A percentile compares a stretch with the other conserved stretches of the same genome.
Conservation (phyloP, 345 rosid species). For the Lumnitzera racemosa region DNA sequence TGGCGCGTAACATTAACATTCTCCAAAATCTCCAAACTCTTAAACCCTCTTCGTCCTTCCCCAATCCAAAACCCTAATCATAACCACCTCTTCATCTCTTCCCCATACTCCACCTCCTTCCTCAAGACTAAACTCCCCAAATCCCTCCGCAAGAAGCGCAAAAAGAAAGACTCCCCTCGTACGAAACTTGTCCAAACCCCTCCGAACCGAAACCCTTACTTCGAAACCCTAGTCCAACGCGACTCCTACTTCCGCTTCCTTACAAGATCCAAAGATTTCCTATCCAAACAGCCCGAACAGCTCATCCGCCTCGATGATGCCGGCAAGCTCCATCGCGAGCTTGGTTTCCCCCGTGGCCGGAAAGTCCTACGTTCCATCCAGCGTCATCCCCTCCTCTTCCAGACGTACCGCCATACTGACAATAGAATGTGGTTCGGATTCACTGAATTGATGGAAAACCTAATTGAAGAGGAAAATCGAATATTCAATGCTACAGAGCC, state of each 20-base stretch:
- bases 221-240: constrained; percentile 57
- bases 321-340: constrained; percentile 74
- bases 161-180: constrained; percentile 43
- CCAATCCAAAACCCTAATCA: too few relatives aligned
- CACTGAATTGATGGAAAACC: constrained; percentile 49
- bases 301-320: constrained; percentile 73
- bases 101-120: constrained; percentile 69
- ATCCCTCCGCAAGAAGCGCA: constrained; percentile 30
- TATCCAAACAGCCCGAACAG: constrained; percentile 54
- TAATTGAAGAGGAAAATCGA: constrained; percentile 50
- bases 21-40: too few relatives aligned
- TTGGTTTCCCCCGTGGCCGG: constrained; percentile 91
- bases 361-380: constrained; percentile 47
- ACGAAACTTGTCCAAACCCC: constrained; percentile 53
- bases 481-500: constrained; percentile 42
- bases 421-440: constrained; percentile 65
- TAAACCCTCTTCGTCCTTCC: too few relatives aligned
- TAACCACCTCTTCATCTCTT: not conserved
- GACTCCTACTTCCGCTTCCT: constrained; percentile 67
- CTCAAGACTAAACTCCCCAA: constrained; percentile 76
- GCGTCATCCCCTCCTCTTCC: constrained; percentile 61
- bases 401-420: constrained; percentile 55
- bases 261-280: constrained; percentile 48
- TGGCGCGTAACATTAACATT: too few relatives aligned
- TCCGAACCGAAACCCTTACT: constrained; percentile 35